Evolutionary conservation across 129 eudicot species (phyloP).

Genomic region (Helianthus tuberosus): DNA sequence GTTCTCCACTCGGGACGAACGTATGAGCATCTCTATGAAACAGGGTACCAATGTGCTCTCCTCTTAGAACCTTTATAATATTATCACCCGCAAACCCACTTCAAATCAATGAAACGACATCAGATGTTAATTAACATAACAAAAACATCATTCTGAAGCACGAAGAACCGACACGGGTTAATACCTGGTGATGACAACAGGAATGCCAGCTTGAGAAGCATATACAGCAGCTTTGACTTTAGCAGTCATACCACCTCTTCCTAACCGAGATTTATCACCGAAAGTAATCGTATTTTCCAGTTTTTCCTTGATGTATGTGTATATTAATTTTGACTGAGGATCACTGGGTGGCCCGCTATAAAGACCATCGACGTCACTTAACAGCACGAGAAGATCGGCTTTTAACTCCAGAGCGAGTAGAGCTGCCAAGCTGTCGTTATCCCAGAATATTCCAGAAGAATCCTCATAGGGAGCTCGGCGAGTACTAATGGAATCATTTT

Average conservation of each 20-base stretch:
- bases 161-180: not conserved
- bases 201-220: slow-evolving; percentile 92
- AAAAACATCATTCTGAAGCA: not conserved
- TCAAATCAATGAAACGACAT: slow-evolving; percentile 21
- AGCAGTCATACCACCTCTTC: slow-evolving; percentile 99
- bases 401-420: slow-evolving; percentile 91
- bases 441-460: slow-evolving; percentile 98
- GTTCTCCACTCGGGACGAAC: slow-evolving; percentile 60
- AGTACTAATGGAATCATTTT: slow-evolving; percentile 95
- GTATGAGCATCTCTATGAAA: slow-evolving; percentile 83
- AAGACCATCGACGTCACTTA: slow-evolving; percentile 97
- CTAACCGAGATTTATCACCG: slow-evolving; percentile 92
- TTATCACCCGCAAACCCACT: slow-evolving; percentile 85
- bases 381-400: slow-evolving; percentile 93
- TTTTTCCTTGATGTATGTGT: slow-evolving; percentile 80
- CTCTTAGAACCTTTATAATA: slow-evolving; percentile 70
- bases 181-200: slow-evolving; percentile 94
- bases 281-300: slow-evolving; percentile 85
- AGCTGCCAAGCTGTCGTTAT: slow-evolving; percentile 95
- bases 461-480: slow-evolving; percentile 98
- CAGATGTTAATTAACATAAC: not conserved
- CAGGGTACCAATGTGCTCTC: slow-evolving; percentile 75
- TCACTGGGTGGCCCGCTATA: slow-evolving; percentile 95
- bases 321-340: slow-evolving; percentile 73
- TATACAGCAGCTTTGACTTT: slow-evolving; percentile 98